Base-by-base conservation (phyloP, 202 grass and related monocot species). In the Setaria viridis region DNA sequence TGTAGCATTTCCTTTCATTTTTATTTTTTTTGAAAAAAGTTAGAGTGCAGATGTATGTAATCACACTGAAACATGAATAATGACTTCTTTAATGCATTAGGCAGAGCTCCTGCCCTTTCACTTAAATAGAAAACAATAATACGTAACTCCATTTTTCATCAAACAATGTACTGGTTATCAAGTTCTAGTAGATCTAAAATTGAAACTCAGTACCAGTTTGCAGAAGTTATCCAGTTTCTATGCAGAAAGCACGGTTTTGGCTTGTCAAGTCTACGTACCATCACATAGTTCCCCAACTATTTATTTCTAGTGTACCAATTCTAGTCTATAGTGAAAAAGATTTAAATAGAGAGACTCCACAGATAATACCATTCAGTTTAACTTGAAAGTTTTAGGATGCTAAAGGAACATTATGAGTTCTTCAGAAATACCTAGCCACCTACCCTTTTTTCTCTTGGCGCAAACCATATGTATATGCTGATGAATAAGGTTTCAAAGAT, bases 391-490 rank as follows among this genome's bases (percentile, higher is more conserved):
- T 43, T 14, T 69, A 60, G 37, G 30, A 79, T 84, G 48, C 35
- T 19, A 72, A 55, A 71, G 65, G 29, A 49, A 46, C 1, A 19
- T 63, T 37, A 13, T 47, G 10, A n/a, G 49, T 56, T 35, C 34
- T 35, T 35, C 2, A 71, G 34, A 55, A 72, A 53, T 55, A 35
- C 3, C 34, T 35, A 35, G 3, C 3, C 16, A 51, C 83, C 54
- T 88, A 80, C 88, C 88, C 81, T 91, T 57, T 91, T 85, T 4
- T 71, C 76, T 82, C 66, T 67, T 62, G 80, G 71, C 57, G 92
- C 89, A 89, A 87, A 94, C 92, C 86, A 91, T 43, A 81, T 9
- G 76, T 94, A 94, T 84, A 89, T 89, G 42, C 55, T 32, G 41
- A 94, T 84, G 78, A 87, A 94, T 55, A 84, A 49, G 53, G n/a